A percentile compares a stretch with the other conserved stretches of the same genome.
Conservation (phyloP, 148 eudicot species). For the Silene conica region DNA sequence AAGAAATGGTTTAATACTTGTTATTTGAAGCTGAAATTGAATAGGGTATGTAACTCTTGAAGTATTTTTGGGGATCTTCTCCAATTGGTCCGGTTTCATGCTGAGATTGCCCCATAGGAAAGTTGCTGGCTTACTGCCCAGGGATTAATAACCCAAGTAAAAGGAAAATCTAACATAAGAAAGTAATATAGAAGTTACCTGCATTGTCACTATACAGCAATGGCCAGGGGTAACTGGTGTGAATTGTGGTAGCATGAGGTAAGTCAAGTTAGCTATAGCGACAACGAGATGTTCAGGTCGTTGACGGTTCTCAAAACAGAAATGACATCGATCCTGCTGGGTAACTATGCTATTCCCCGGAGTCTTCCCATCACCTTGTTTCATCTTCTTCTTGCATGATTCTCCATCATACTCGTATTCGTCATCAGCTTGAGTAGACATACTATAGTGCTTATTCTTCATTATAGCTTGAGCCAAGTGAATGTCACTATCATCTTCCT, state of each 20-base stretch:
- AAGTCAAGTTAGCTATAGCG: conserved; percentile 81
- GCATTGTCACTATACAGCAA: conserved; percentile 80
- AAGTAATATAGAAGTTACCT: conserved; percentile 38
- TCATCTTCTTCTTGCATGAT: conserved; percentile 60
- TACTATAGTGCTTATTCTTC: conserved; percentile 53
- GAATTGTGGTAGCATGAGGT: conserved; percentile 74
- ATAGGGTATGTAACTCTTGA: too few relatives aligned
- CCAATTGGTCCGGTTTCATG: neutral
- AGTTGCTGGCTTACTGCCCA: neutral
- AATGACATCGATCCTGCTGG: conserved; percentile 84
- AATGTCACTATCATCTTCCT: conserved; percentile 76
- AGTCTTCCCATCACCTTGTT: conserved; percentile 35
- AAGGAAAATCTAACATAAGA: neutral
- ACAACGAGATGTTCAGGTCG: conserved; percentile 84
- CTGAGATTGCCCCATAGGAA: neutral
- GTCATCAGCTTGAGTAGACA: conserved; percentile 70
- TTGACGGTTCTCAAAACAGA: conserved; percentile 86
- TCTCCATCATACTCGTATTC: conserved; percentile 88
- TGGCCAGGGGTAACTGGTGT: conserved; percentile 84
- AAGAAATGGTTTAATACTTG: too few relatives aligned
- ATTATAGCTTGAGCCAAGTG: conserved; percentile 69
- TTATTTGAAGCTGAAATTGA: too few relatives aligned
- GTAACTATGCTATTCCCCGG: conserved; percentile 59
- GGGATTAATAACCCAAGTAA: neutral
- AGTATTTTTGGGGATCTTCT: too few relatives aligned